Percentiles rank a stretch among this genome's conserved stretches.
phyloP scores from a whole-genome alignment of 768 basidiomycete genomes.

The Mycena epipterygia region DNA sequence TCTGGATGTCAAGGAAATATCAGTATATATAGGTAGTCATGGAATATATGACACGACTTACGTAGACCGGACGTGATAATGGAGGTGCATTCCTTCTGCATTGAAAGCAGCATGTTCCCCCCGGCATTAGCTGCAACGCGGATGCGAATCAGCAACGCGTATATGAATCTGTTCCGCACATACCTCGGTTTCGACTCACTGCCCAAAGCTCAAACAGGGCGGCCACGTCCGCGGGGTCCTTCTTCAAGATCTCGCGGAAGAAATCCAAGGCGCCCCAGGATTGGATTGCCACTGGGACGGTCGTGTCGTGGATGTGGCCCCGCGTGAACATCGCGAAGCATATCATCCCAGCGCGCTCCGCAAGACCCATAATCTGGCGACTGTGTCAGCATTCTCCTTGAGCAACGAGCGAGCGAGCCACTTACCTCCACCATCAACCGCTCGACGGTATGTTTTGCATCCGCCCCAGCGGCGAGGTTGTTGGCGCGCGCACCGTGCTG shows the following conservation, averaged over 20 bases:
- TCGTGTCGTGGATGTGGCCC: neutral
- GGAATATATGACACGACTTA: slow-evolving; percentile 3
- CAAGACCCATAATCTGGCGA: neutral
- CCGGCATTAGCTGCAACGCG: neutral
- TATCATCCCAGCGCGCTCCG: neutral
- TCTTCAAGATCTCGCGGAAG: neutral
- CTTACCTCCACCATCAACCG: neutral
- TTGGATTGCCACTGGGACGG: neutral
- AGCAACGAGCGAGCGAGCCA: neutral
- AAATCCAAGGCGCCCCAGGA: slow-evolving; percentile 3
- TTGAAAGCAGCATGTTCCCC: neutral
- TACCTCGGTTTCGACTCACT: slow-evolving; percentile 14
- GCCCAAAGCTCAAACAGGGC: slow-evolving; percentile 27
- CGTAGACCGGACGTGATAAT: slow-evolving; percentile 20
- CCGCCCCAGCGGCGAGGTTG: neutral
- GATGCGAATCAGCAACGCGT: neutral
- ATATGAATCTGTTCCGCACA: no score
- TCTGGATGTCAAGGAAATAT: neutral
- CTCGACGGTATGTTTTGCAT: neutral
- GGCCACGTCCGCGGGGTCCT: neutral
- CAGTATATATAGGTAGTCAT: neutral
- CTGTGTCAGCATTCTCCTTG: neutral
- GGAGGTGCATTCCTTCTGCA: slow-evolving; percentile 12
- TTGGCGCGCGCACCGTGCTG: neutral
- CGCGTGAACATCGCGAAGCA: no score